Conservation (phyloP, 306 rosid species). For the Vigna radiata region DNA sequence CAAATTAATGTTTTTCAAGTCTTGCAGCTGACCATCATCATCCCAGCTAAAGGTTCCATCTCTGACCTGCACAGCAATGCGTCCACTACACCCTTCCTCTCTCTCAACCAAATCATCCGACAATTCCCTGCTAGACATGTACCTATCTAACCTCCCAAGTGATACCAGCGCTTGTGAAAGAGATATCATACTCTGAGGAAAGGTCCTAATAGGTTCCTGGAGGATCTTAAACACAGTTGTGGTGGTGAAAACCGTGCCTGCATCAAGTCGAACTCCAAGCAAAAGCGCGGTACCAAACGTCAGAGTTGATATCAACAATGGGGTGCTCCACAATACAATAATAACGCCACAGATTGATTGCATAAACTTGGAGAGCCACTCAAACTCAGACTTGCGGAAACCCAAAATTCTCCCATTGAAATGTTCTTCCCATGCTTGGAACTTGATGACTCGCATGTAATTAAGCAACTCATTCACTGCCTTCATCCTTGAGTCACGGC, state of each 20-base stretch:
- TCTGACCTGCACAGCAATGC: constrained; percentile 66
- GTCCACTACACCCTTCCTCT: constrained; percentile 56
- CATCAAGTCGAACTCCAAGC: constrained; percentile 80
- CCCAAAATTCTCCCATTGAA: constrained; percentile 70
- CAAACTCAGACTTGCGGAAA: constrained; percentile 70
- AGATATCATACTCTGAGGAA: constrained; percentile 91
- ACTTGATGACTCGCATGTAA: constrained; percentile 95
- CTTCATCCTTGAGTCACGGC: constrained; percentile 93
- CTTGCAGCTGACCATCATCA: constrained; percentile 63
- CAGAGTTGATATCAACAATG: constrained; percentile 69
- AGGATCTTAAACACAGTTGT: constrained; percentile 80
- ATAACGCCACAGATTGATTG: constrained; percentile 66
- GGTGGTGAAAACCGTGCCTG: constrained; percentile 91
- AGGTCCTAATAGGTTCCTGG: constrained; percentile 94
- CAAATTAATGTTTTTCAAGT: constrained; percentile 71
- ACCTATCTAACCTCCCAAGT: constrained; percentile 82
- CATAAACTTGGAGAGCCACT: constrained; percentile 87
- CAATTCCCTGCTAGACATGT: constrained; percentile 79
- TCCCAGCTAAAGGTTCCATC: constrained; percentile 89
- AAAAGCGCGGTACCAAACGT: constrained; percentile 79
- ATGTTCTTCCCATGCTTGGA: constrained; percentile 97
- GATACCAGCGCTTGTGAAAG: constrained; percentile 92
- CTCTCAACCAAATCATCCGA: constrained; percentile 64
- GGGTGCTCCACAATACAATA: constrained; percentile 79
- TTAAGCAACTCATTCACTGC: constrained; percentile 96